Conservation (phyloP, 2,329 filamentous ascomycete genomes). For the Cladosporium colombiae region DNA sequence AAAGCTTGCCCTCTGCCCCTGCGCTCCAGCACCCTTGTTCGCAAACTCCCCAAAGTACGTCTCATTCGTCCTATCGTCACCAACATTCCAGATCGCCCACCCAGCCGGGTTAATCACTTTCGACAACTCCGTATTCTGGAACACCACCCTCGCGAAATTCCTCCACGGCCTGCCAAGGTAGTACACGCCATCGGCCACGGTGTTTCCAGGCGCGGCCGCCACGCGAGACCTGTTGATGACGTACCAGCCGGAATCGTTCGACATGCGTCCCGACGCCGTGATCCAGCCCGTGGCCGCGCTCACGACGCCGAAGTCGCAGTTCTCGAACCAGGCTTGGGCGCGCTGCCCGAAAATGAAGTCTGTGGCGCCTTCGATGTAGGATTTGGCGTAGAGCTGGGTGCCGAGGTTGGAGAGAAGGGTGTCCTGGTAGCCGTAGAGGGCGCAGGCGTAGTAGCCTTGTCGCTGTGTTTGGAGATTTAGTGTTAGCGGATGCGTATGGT, state of each 20-base stretch:
- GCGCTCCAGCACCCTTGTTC: slow-evolving; percentile 58
- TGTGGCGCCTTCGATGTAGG: slow-evolving; percentile 59
- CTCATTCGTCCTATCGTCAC: slow-evolving; percentile 51
- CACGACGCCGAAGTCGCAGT: slow-evolving; percentile 51
- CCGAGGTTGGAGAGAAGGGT: slow-evolving; percentile 54
- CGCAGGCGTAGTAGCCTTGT: slow-evolving; percentile 60
- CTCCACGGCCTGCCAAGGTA: slow-evolving; percentile 58
- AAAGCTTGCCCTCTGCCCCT: slow-evolving; percentile 56
- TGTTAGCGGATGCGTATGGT: neutral
- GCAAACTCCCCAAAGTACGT: slow-evolving; percentile 61
- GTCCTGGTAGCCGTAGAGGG: slow-evolving; percentile 60
- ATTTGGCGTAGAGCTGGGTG: slow-evolving; percentile 57
- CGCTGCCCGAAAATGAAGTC: slow-evolving; percentile 63
- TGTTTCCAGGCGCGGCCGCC: slow-evolving; percentile 43
- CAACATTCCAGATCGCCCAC: slow-evolving; percentile 58
- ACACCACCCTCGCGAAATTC: slow-evolving; percentile 53
- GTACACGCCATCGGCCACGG: slow-evolving; percentile 43
- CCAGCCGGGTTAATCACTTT: slow-evolving; percentile 61
- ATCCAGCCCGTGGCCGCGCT: slow-evolving; percentile 32
- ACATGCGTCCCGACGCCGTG: slow-evolving; percentile 46
- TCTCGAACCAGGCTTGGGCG: slow-evolving; percentile 55
- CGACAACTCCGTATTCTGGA: slow-evolving; percentile 55
- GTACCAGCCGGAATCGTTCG: slow-evolving; percentile 48
- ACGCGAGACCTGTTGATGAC: slow-evolving; percentile 58
- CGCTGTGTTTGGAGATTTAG: slow-evolving; percentile 31